Evolutionary conservation across 2,329 filamentous ascomycete species (phyloP), one percentile per base, ranked within the genome.

Genomic region (Nemania abortiva): DNA sequence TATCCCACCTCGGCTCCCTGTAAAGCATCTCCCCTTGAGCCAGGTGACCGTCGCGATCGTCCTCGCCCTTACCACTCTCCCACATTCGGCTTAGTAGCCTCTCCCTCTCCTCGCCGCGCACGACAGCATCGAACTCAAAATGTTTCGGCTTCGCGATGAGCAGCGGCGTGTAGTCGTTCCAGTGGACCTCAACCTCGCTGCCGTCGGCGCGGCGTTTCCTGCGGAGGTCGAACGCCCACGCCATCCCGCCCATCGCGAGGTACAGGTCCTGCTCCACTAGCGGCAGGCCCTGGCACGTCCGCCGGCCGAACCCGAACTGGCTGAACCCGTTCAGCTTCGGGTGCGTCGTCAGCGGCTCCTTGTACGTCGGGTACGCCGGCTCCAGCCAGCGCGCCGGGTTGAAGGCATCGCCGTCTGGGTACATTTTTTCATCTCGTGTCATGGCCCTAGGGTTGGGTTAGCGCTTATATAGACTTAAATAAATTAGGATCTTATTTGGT

Each of bases 281-380:
- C 22, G 82, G 80, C 1, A 81, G 71, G 3, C 82, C 82, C 57
- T 82, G 83, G 47, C 83, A 84, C 0, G 85, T 83, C 2, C 87
- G 79, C 1, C 86, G 81, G 0, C 87, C 87, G 72, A 86, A 88
- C 1, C 87, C 87, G 71, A 89, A 88, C 22, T 82, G 79, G 31
- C 78, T 79, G 71, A 79, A 82, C 37, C 84, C 82, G 29, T 77
- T 74, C 4, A 83, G 77, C 24, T 82, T 82, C 66, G 81, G 81
- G 68, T 82, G 72, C 5, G 73, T 50, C 0, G 78, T 81, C 42
- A 83, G 69, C 0, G 82, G 82, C 62, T 82, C 82, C 56, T 75
- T 77, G 72, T 80, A 83, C 1, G 81, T 83, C 3, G 82, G 81
- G 52, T 79, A 83, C 6, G 66, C 52, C 0, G 79, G 78, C 1